Evolutionary conservation across 495 filamentous ascomycete genomes (phyloP).

Genomic region (Podospora australis): DNA sequence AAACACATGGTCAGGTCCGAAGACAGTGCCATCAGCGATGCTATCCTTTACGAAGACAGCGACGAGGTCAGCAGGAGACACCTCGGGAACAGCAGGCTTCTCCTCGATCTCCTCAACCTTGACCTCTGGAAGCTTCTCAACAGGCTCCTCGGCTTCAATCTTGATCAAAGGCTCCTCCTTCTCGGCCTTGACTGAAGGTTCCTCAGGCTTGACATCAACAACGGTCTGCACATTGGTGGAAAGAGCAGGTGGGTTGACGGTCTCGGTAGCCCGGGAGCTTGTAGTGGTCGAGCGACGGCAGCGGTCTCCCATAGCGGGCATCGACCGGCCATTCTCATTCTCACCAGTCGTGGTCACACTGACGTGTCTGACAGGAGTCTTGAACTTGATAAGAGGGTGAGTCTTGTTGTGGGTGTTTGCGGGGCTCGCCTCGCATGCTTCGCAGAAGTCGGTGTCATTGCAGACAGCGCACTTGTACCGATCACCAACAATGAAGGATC

Average conservation of each 20-base stretch:
- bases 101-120: constrained; percentile 22
- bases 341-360: constrained; percentile 79
- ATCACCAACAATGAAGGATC: constrained; percentile 72
- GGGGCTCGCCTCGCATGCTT: constrained; percentile 83
- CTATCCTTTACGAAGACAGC: constrained; percentile 76
- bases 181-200: constrained; percentile 28
- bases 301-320: constrained; percentile 64
- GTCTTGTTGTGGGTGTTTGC: constrained; percentile 82
- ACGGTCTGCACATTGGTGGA: constrained; percentile 65
- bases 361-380: constrained; percentile 84
- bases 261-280: constrained; percentile 47
- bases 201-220: constrained; percentile 60
- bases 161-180: constrained; percentile 24
- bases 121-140: constrained; percentile 23
- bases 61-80: constrained; percentile 43
- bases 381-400: constrained; percentile 95
- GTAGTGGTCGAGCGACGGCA: constrained; percentile 16
- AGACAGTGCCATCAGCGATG: constrained; percentile 66
- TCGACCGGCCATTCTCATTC: constrained; percentile 53
- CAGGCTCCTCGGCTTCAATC: background rate
- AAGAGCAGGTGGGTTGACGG: constrained; percentile 42
- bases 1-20: constrained; percentile 65
- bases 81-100: constrained; percentile 12
- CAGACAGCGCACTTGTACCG: constrained; percentile 98
- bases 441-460: constrained; percentile 94